These are phyloP conservation scores for Trypanosoma lewisi DNA, from an alignment of 208 protist species.

Conservation along the genomic window DNA sequence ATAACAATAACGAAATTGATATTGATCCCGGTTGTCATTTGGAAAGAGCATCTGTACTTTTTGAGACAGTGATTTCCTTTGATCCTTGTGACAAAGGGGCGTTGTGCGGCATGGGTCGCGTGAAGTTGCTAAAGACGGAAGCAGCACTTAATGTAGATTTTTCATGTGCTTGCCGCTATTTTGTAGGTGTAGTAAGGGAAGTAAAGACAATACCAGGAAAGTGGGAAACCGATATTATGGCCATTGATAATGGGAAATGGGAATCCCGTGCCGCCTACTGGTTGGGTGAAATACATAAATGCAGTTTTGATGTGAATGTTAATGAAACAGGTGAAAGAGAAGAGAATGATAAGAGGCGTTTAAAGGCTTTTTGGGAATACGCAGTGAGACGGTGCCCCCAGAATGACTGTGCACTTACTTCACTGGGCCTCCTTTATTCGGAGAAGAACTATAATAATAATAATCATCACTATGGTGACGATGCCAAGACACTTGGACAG, in stretches of 20 bases:
- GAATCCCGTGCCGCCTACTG: constrained; percentile 19
- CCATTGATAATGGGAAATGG: background rate
- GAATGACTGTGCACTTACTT: constrained; percentile 53
- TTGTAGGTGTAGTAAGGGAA: background rate
- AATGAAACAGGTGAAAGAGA: background rate
- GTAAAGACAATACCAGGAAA: background rate
- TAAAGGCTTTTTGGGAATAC: constrained; percentile 20
- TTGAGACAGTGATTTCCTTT: constrained; percentile 33
- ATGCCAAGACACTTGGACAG: background rate
- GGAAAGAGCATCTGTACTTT: constrained; percentile 34
- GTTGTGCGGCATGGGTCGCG: constrained; percentile 52
- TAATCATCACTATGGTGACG: background rate
- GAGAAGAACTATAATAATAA: background rate
- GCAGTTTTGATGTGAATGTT: background rate
- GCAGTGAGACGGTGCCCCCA: constrained; percentile 24
- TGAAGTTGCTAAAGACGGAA: constrained; percentile 31
- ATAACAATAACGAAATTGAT: background rate
- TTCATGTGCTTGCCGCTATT: background rate
- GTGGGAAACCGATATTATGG: background rate
- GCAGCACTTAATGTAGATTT: constrained; percentile 1
- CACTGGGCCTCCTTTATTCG: constrained; percentile 24
- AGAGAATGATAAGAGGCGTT: background rate
- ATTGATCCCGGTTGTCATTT: constrained; percentile 24
- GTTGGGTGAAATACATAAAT: constrained; percentile 9
- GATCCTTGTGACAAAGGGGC: constrained; percentile 46